Evolutionary conservation across 2,329 filamentous ascomycete genomes (phyloP).

Genomic region (Coniochaeta hoffmannii): DNA sequence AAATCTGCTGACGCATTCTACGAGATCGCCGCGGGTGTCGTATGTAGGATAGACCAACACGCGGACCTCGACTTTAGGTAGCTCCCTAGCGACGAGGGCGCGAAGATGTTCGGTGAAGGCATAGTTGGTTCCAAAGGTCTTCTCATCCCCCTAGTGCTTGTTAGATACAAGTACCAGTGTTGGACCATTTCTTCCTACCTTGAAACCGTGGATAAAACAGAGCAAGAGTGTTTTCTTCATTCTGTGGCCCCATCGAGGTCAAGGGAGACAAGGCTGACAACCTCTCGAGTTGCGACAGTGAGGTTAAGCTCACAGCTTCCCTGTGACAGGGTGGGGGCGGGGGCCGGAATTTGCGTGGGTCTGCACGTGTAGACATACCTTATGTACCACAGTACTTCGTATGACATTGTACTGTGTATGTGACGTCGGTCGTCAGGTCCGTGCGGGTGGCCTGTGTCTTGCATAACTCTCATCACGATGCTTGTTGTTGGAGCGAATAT

Average conservation of each 20-base stretch:
- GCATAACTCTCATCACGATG: no score
- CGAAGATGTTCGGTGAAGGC: slow-evolving; percentile 67
- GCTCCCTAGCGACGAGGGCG: slow-evolving; percentile 51
- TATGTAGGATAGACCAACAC: slow-evolving; percentile 71
- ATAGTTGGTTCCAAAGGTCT: slow-evolving; percentile 62
- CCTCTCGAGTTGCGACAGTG: background rate
- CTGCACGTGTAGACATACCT: background rate
- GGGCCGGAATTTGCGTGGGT: background rate
- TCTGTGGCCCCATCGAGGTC: slow-evolving; percentile 26
- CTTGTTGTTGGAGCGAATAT: no score
- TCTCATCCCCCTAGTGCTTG: slow-evolving; percentile 56
- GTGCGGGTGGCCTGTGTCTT: no score
- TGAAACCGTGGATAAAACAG: slow-evolving; percentile 86
- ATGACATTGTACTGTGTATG: no score
- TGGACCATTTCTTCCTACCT: slow-evolving; percentile 38
- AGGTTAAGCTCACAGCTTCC: background rate
- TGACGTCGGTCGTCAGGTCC: no score
- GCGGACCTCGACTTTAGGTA: slow-evolving; percentile 62
- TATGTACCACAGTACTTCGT: no score
- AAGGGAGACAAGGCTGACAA: background rate
- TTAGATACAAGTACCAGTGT: background rate
- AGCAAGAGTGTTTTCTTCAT: slow-evolving; percentile 76
- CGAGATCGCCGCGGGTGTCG: slow-evolving; percentile 72
- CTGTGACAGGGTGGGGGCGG: background rate
- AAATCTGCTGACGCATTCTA: slow-evolving; percentile 63